Evolutionary conservation across 495 filamentous ascomycete species (phyloP).

Genomic region (Evansstolkia leycettana): DNA sequence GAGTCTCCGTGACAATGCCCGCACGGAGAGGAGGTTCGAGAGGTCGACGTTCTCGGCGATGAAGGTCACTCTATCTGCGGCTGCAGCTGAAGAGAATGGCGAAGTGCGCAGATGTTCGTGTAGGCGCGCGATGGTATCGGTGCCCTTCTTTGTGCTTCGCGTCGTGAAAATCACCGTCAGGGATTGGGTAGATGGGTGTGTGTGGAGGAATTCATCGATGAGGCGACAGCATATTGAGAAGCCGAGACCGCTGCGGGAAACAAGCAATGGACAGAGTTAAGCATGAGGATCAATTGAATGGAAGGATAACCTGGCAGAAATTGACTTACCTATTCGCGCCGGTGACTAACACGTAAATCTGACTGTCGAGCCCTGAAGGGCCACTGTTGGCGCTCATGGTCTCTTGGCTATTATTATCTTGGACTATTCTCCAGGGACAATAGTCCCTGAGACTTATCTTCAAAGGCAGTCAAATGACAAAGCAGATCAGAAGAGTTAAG

Average conservation of each 20-base stretch:
- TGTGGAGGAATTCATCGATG: conserved; percentile 77
- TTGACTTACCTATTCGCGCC: conserved; percentile 36
- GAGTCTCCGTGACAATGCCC: conserved; percentile 36
- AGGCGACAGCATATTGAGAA: conserved; percentile 77
- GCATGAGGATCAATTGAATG: neutral
- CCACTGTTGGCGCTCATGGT: conserved; percentile 7
- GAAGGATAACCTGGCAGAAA: no score
- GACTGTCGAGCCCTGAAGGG: conserved; percentile 7
- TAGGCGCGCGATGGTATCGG: conserved; percentile 27
- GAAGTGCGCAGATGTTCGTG: conserved; percentile 23
- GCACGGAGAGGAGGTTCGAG: conserved; percentile 40
- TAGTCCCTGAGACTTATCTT: no score
- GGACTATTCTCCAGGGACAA: no score
- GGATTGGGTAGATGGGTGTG: conserved; percentile 46
- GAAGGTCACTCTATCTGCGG: conserved; percentile 27
- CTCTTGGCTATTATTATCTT: no score
- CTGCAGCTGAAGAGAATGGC: conserved; percentile 7
- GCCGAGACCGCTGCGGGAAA: conserved; percentile 63
- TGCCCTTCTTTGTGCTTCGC: conserved; percentile 31
- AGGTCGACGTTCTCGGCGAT: conserved; percentile 44
- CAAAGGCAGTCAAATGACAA: no score
- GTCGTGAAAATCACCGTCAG: conserved; percentile 43
- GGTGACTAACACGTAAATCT: conserved; percentile 31
- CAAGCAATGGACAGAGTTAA: conserved; percentile 2
- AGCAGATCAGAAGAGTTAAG: no score